phyloP scores from a whole-genome alignment of 2,329 filamentous ascomycete species.

The Fragosphaeria purpurea region DNA sequence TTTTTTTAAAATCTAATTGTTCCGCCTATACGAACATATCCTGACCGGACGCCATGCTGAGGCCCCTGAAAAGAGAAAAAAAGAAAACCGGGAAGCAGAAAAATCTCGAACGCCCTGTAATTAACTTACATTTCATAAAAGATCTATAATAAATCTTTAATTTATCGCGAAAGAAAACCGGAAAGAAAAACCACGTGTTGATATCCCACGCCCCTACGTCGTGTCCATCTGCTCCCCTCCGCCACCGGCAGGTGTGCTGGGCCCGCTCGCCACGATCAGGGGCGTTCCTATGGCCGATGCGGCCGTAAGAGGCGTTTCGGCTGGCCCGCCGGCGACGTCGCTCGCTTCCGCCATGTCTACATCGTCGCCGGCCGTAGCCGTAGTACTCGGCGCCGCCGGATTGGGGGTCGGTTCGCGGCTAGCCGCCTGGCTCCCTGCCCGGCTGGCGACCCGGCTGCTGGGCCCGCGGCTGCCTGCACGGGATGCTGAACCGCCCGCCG shows the following conservation, averaged over 20 bases:
- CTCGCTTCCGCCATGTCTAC: conserved; percentile 46
- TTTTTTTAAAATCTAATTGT: neutral
- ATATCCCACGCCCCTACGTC: conserved; percentile 18
- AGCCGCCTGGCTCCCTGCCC: neutral
- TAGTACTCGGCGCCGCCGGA: conserved; percentile 4
- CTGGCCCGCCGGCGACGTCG: neutral
- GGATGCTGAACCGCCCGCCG: no score
- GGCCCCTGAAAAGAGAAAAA: neutral
- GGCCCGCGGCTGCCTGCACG: conserved; percentile 12
- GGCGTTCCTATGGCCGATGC: neutral
- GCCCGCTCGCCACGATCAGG: no score
- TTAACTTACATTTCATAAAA: no score
- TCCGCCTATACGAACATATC: neutral
- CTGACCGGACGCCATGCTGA: neutral
- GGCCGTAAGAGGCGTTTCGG: neutral
- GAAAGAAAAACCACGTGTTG: neutral
- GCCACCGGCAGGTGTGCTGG: conserved; percentile 13
- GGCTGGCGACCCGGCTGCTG: conserved; percentile 27
- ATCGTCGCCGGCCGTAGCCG: conserved; percentile 36
- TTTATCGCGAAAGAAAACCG: neutral
- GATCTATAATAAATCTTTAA: no score
- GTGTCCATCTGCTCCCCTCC: conserved; percentile 59
- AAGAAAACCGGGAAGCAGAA: neutral
- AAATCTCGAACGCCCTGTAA: neutral
- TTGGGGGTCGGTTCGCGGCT: conserved; percentile 26